These are phyloP conservation scores for Fusarium irregulare DNA, from an alignment of 2,329 filamentous ascomycete genomes.

Conservation along the genomic window DNA sequence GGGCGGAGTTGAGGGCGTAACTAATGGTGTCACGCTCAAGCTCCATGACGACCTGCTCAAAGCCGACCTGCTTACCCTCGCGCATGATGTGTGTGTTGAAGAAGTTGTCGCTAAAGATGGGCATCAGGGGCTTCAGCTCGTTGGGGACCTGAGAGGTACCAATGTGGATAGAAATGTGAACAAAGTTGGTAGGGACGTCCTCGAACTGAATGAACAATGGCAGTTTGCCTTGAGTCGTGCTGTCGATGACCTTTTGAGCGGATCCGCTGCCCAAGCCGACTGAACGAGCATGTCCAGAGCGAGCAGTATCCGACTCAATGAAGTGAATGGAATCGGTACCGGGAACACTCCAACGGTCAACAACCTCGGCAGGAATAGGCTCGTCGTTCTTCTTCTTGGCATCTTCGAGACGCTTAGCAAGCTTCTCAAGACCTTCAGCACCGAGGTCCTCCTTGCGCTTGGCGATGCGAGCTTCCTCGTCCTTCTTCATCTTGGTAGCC, in stretches of 20 bases:
- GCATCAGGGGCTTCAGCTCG: slow-evolving; percentile 85
- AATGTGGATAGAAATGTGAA: slow-evolving; percentile 83
- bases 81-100: slow-evolving; percentile 90
- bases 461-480: slow-evolving; percentile 82
- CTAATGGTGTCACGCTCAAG: slow-evolving; percentile 91
- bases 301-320: slow-evolving; percentile 86
- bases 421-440: slow-evolving; percentile 79
- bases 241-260: slow-evolving; percentile 81
- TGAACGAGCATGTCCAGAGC: slow-evolving; percentile 80
- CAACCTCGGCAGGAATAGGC: slow-evolving; percentile 83
- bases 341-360: slow-evolving; percentile 85
- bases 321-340: slow-evolving; percentile 93
- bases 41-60: slow-evolving; percentile 91
- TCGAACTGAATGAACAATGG: slow-evolving; percentile 97
- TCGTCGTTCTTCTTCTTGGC: slow-evolving; percentile 91
- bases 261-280: slow-evolving; percentile 75
- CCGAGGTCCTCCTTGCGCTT: slow-evolving; percentile 84
- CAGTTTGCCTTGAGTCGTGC: slow-evolving; percentile 67
- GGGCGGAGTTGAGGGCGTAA: slow-evolving; percentile 78
- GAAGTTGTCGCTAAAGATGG: slow-evolving; percentile 90
- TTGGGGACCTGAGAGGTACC: slow-evolving; percentile 81
- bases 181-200: slow-evolving; percentile 92
- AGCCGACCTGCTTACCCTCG: slow-evolving; percentile 80
- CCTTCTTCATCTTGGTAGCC: slow-evolving; percentile 81
- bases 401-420: slow-evolving; percentile 79